These are phyloP conservation scores for Gilbertella persicaria DNA, from an alignment of 371 early-diverging fungal genomes.

Conservation along the genomic window DNA sequence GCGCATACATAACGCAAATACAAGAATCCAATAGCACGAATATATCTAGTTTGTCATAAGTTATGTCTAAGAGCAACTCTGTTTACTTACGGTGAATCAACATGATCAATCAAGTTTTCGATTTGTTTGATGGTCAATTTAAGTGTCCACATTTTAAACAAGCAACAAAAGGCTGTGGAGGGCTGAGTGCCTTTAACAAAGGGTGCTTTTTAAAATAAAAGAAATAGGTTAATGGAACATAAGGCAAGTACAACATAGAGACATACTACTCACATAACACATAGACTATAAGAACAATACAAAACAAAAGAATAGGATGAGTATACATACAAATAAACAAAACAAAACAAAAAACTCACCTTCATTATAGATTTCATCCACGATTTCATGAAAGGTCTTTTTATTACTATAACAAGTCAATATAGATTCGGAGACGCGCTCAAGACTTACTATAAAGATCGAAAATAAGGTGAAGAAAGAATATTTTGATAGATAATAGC, in stretches of 20 bases:
- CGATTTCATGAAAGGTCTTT: conserved; percentile 81
- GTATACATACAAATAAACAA: neutral
- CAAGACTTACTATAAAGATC: conserved; percentile 62
- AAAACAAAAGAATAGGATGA: conserved; percentile 5
- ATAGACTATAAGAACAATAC: conserved; percentile 27
- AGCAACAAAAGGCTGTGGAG: conserved; percentile 82
- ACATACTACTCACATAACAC: conserved; percentile 18
- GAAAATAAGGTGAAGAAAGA: conserved; percentile 70
- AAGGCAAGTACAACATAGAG: neutral
- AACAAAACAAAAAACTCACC: conserved; percentile 39
- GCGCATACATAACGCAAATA: conserved; percentile 87
- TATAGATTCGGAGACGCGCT: neutral
- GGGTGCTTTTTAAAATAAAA: conserved; percentile 81
- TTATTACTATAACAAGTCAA: conserved; percentile 54
- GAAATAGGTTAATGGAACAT: neutral
- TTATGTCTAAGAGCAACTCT: neutral
- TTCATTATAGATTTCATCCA: conserved; percentile 80
- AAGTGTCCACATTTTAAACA: conserved; percentile 87
- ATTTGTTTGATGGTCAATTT: conserved; percentile 78
- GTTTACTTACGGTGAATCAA: conserved; percentile 82
- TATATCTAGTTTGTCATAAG: conserved; percentile 58
- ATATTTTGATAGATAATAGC: conserved; percentile 75
- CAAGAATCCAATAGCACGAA: conserved; percentile 82
- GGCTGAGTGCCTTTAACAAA: conserved; percentile 82
- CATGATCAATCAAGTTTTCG: conserved; percentile 73